Conservation (phyloP, 805 yeast species). For the Cyberlindnera euphorbiiphila region DNA sequence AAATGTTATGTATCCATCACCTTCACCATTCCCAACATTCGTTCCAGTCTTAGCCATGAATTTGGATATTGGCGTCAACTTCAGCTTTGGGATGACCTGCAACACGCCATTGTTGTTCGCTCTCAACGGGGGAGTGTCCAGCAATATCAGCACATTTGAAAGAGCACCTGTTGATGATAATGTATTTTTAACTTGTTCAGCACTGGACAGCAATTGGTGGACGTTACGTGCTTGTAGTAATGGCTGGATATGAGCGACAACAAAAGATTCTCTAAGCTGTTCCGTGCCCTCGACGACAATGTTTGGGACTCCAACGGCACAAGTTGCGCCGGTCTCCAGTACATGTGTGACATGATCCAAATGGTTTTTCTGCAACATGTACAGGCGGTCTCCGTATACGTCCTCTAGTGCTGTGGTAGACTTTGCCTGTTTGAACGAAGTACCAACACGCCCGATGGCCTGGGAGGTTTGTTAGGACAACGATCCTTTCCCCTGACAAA, state of each 20-base stretch:
- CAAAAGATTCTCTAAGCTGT: slow-evolving; percentile 42
- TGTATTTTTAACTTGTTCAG: slow-evolving; percentile 43
- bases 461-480: slow-evolving; percentile 1
- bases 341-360: slow-evolving; percentile 27
- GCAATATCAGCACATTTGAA: slow-evolving; percentile 36
- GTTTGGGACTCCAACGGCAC: slow-evolving; percentile 41
- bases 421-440: slow-evolving; percentile 20
- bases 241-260: slow-evolving; percentile 45
- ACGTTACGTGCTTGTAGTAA: slow-evolving; percentile 41
- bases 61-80: slow-evolving; percentile 53
- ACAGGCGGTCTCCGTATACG: slow-evolving; percentile 28
- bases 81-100: slow-evolving; percentile 30
- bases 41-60: slow-evolving; percentile 91
- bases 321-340: slow-evolving; percentile 29
- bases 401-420: slow-evolving; percentile 14
- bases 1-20: slow-evolving; percentile 84
- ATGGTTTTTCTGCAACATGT: slow-evolving; percentile 29
- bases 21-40: slow-evolving; percentile 94
- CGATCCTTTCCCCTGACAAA: not conserved
- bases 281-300: slow-evolving; percentile 48
- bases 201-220: slow-evolving; percentile 33
- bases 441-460: slow-evolving; percentile 23
- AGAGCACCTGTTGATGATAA: slow-evolving; percentile 42
- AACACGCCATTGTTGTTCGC: slow-evolving; percentile 14
- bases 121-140: slow-evolving; percentile 21